Base-by-base conservation (phyloP, 2,329 filamentous ascomycete genomes). In the Akanthomyces uredinophilus region DNA sequence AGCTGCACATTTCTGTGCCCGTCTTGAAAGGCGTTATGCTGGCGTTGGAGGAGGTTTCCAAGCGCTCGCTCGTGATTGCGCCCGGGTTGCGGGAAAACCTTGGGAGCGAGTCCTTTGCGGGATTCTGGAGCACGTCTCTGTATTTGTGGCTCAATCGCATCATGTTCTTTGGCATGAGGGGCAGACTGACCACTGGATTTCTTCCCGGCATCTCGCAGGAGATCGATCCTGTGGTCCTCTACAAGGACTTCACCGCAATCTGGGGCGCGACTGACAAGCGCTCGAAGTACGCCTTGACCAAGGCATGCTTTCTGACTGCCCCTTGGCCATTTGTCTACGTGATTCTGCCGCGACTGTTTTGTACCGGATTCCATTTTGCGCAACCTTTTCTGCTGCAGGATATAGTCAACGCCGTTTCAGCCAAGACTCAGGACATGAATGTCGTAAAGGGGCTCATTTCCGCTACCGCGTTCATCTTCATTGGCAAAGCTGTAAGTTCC, bases 31-130 rank as follows among this genome's bases (percentile, higher is more conserved):
- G 62, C 1, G 4, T 67, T 1, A 64, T 75, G 0, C 37, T 70
- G 0, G 47, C 74, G 32, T 35, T 35, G 1, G 75, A 77, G 24
- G 72, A 74, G 29, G 51, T 64, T 0, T 68, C 71, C 0, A 77
- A 77, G 52, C 49, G 61, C 0, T 43, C 22, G 1, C 43, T 62
- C 5, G 16, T 56, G 3, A 47, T 14, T 4, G 16, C 43, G 5
- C 44, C 50, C 2, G 20, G 27, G 14, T 8, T 66, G 13, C 55
- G 43, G 11, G 18, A 32, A 4, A 55, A 62, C 14, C 22, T 67
- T 4, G 49, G 43, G 52, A 70, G 46, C 3, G 69, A 70, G 51
- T 63, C 65, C 2, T 65, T 66, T 6, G 63, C 57, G 24, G 61
- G 65, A n/a, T 64, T 70, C 20, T 69, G 65, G 56, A 59, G 39